A percentile compares a stretch with the other conserved stretches of the same genome.
Evolutionary conservation across 83 land plant species (phyloP).

Genomic region (Picea mariana): DNA sequence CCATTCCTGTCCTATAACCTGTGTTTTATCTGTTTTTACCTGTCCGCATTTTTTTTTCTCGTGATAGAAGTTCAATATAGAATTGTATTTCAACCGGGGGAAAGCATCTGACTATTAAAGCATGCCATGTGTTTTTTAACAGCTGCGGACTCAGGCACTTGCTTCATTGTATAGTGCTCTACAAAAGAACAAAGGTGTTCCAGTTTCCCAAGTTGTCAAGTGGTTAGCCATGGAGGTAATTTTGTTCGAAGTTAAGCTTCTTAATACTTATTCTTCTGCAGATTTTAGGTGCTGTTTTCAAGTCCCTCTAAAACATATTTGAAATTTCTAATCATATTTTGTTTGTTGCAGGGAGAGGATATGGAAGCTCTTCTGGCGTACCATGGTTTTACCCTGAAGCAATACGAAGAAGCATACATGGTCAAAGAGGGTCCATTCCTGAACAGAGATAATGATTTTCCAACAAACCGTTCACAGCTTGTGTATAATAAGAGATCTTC

Average conservation of each 20-base stretch:
- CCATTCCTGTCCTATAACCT: too few species aligned
- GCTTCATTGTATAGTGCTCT: constrained; percentile 85
- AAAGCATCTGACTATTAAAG: background rate
- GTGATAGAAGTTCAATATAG: too few species aligned
- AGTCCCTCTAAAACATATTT: too few species aligned
- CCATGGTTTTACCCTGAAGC: constrained; percentile 79
- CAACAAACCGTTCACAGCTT: constrained; percentile 60
- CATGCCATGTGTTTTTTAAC: background rate
- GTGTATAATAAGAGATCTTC: constrained; percentile 73
- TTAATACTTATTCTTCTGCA: too few species aligned
- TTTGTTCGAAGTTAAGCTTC: too few species aligned
- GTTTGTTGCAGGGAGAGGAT: constrained; percentile 67
- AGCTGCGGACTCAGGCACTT: constrained; percentile 91
- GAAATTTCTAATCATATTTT: too few species aligned
- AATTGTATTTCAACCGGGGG: too few species aligned
- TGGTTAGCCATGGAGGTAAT: constrained; percentile 98
- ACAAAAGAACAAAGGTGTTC: constrained; percentile 88
- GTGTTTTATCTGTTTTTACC: too few species aligned
- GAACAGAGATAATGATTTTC: constrained; percentile 59
- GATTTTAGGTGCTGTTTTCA: too few species aligned
- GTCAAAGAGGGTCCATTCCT: constrained; percentile 87
- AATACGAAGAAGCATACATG: constrained; percentile 80
- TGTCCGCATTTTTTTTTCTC: too few species aligned
- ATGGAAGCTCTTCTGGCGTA: constrained; percentile 67
- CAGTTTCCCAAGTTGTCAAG: constrained; percentile 53